These are phyloP conservation scores for Datisca glomerata DNA, from an alignment of 306 rosid genomes.

Conservation along the genomic window DNA sequence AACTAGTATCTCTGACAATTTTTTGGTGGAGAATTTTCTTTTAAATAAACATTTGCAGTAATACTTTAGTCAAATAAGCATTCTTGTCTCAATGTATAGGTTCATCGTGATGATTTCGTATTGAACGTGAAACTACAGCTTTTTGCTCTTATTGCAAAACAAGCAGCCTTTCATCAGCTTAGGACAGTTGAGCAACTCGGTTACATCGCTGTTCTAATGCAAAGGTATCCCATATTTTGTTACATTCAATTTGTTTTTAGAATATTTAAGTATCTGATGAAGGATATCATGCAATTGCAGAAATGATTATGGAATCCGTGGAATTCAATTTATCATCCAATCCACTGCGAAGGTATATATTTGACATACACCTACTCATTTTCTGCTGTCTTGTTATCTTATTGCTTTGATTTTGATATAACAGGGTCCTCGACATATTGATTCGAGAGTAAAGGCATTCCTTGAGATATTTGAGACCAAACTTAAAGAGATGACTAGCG, in stretches of 20 bases:
- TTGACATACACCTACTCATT: neutral
- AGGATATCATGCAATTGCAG: constrained; percentile 25
- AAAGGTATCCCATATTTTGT: constrained; percentile 38
- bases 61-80: too few species aligned
- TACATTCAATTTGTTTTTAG: constrained; percentile 3
- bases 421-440: constrained; percentile 71
- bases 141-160: constrained; percentile 74
- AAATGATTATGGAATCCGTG: constrained; percentile 72
- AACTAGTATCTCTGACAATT: too few species aligned
- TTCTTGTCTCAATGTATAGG: constrained; percentile 35
- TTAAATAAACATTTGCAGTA: too few species aligned
- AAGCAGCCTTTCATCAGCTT: constrained; percentile 92
- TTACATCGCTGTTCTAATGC: constrained; percentile 58
- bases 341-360: constrained; percentile 71
- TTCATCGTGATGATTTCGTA: constrained; percentile 67
- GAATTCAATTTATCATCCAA: constrained; percentile 74
- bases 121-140: constrained; percentile 92
- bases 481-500: constrained; percentile 59
- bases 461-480: constrained; percentile 61
- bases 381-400: constrained; percentile 8
- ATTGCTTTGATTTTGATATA: constrained; percentile 5
- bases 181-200: constrained; percentile 97
- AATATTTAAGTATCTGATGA: constrained; percentile 7
- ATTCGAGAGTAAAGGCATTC: constrained; percentile 77
- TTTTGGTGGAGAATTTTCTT: too few species aligned